These are phyloP conservation scores for Colletotrichum sp. DNA, from an alignment of 2,329 filamentous ascomycete species.

Conservation along the genomic window DNA sequence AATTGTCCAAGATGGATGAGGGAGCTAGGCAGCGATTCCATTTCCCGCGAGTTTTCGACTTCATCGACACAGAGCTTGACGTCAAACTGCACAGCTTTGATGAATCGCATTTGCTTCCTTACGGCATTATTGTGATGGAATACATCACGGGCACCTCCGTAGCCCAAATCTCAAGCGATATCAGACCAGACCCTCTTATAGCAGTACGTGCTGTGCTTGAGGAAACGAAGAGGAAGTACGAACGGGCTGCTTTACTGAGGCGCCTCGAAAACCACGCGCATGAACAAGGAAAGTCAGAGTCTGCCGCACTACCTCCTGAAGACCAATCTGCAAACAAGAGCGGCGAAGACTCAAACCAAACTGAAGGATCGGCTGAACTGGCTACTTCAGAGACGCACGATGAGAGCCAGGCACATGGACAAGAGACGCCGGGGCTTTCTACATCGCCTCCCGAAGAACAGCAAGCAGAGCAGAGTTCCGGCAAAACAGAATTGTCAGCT, in stretches of 20 bases:
- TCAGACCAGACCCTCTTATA: not conserved
- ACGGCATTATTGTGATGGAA: not conserved
- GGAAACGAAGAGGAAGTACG: not conserved
- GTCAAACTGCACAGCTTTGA: not conserved
- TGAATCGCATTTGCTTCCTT: not conserved
- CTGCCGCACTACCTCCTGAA: fast-evolving
- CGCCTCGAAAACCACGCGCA: fast-evolving
- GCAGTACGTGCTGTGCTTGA: not conserved
- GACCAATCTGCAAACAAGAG: not conserved
- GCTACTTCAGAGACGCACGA: not conserved
- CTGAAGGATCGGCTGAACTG: not conserved
- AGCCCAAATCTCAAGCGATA: not conserved
- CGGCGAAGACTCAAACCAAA: fast-evolving
- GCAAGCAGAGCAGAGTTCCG: not conserved
- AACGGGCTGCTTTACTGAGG: not conserved
- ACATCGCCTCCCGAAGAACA: not conserved
- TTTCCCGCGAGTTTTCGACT: not conserved
- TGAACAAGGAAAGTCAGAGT: not conserved
- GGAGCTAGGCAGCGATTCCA: not conserved
- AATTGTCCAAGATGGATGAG: not conserved
- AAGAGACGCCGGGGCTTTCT: not conserved
- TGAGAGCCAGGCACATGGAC: not conserved
- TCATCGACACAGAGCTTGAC: not conserved
- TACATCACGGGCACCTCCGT: not conserved
- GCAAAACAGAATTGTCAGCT: not conserved